Evolutionary conservation across 2,329 filamentous ascomycete genomes (phyloP).

Genomic region (Talaromyces islandicus): DNA sequence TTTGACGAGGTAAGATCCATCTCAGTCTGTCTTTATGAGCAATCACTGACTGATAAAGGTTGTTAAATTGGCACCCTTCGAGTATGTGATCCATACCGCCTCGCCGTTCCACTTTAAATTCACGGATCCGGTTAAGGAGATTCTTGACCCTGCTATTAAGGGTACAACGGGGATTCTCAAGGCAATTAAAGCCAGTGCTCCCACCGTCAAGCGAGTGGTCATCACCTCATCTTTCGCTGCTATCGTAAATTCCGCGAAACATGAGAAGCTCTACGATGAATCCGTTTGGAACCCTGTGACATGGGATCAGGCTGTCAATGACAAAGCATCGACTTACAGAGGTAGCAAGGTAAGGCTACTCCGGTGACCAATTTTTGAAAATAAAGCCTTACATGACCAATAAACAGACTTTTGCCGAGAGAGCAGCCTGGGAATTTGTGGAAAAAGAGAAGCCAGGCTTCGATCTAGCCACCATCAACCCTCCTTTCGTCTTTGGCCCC

Average conservation of each 20-base stretch:
- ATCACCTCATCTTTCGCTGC: slow-evolving; percentile 66
- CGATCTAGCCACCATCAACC: slow-evolving; percentile 56
- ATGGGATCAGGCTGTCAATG: slow-evolving; percentile 31
- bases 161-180: slow-evolving; percentile 59
- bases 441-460: slow-evolving; percentile 53
- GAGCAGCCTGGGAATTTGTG: slow-evolving; percentile 61
- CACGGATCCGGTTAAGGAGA: slow-evolving; percentile 59
- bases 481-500: slow-evolving; percentile 59
- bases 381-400: slow-evolving; percentile 9
- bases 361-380: background rate
- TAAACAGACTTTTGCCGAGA: slow-evolving; percentile 53
- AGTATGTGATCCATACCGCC: slow-evolving; percentile 68
- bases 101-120: slow-evolving; percentile 71
- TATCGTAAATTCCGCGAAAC: slow-evolving; percentile 47
- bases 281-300: slow-evolving; percentile 40
- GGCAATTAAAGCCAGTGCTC: slow-evolving; percentile 55
- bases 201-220: slow-evolving; percentile 66
- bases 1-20: slow-evolving; percentile 52
- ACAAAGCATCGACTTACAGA: slow-evolving; percentile 34
- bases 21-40: background rate
- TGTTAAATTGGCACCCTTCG: slow-evolving; percentile 59
- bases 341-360: slow-evolving; percentile 46
- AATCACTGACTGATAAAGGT: slow-evolving; percentile 29
- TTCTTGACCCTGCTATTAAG: slow-evolving; percentile 57
- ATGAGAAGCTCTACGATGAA: slow-evolving; percentile 31